Evolutionary conservation across 352 stramenopile genomes (phyloP), one percentile per base, ranked within the genome.

Genomic region (Peronospora belbahrii): DNA sequence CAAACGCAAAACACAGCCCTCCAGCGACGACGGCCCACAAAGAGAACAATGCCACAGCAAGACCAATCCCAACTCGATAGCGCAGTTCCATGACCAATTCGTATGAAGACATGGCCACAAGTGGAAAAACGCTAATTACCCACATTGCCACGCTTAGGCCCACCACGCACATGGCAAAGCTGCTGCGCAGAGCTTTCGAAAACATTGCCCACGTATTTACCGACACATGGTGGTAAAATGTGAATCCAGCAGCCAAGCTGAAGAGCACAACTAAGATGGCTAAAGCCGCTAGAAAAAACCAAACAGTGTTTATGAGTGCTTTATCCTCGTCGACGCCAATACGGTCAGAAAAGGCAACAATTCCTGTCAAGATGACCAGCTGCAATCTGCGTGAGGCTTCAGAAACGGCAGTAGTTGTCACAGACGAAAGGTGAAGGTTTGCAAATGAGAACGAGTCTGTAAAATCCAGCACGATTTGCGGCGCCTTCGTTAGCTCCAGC

Each of bases 371-470:
- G 28, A 88, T 80, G 17, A 74, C 45, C 13, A 62, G 64, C 52
- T 71, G 50, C 24, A 82, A 46, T 27, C 67, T 55, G 2, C 70
- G 61, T 15, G 65, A 62, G 15, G 48, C 58, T 24, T 65, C 59
- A 2, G 52, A 53, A 9, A 48, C 59, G 10, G 48, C 45, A 25
- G 53, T 60, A 9, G 68, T 70, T 15, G 66, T 59, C 46, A 74
- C 47, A 4, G 65, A 57, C 18, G 66, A 56, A 8, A 83, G 10
- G 15, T 85, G 62, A 35, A 83, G 66, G 35, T 83, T 86, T 2
- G 65, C 59, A 56, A 75, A 91, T 8, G 76, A 77, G 47, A 91
- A 85, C 40, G 74, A 80, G 42, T 91, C 79, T 4, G 70, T 79
- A 30, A 87, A 88, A 42, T 85, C 70, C 25, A 88, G 43, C 20